phyloP scores from a whole-genome alignment of 768 basidiomycete genomes.

The Cytidiella melzeri region DNA sequence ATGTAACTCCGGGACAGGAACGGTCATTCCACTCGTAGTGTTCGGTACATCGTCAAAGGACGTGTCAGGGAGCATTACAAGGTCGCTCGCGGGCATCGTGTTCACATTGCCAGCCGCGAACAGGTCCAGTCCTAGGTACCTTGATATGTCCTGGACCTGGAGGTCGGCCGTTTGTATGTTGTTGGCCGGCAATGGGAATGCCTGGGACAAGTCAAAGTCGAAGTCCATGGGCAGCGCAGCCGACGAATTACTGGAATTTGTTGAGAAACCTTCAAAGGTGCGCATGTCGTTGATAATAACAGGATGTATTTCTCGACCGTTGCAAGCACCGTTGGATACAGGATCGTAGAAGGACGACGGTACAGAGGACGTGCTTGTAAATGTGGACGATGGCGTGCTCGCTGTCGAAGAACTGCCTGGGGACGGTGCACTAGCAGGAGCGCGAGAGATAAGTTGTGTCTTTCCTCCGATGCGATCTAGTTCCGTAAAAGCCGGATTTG shows the following conservation, averaged over 20 bases:
- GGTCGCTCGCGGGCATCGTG: neutral
- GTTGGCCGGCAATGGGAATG: constrained; percentile 20
- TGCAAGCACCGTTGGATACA: constrained; percentile 7
- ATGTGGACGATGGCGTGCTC: neutral
- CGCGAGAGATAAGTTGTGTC: constrained; percentile 20
- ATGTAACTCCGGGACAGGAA: constrained; percentile 38
- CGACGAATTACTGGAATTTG: neutral
- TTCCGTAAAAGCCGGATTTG: constrained; percentile 17
- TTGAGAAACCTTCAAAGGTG: constrained; percentile 31
- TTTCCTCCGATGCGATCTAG: constrained; percentile 30
- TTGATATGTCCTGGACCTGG: constrained; percentile 4
- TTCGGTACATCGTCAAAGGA: neutral
- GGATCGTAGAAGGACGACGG: neutral
- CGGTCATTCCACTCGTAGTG: constrained; percentile 2
- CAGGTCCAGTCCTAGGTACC: constrained; percentile 1
- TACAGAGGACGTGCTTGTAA: neutral
- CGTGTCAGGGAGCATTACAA: neutral
- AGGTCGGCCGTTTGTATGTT: neutral
- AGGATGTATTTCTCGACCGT: constrained; percentile 34
- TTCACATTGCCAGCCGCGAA: neutral
- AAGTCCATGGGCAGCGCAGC: neutral
- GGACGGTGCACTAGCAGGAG: neutral
- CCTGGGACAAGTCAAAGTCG: constrained; percentile 26
- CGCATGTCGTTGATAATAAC: constrained; percentile 51
- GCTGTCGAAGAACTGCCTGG: neutral